Base-by-base conservation (phyloP, 2,329 filamentous ascomycete species). In the Fusarium caatingaense region DNA sequence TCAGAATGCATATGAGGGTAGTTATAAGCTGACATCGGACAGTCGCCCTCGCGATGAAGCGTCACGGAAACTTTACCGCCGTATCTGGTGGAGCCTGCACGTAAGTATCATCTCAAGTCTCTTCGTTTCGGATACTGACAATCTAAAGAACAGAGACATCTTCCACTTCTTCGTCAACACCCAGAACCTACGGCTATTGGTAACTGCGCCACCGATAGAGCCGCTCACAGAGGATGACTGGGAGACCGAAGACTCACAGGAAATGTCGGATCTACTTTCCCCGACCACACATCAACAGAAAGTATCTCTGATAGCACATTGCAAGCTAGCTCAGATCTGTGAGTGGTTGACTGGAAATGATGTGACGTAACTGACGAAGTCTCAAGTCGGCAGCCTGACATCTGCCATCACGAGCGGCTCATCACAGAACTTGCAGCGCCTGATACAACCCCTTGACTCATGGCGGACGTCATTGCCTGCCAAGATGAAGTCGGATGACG, bases 61-160 rank as follows among this genome's bases (percentile, higher is more conserved):
- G 6, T 54, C 47, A 0, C 30, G 47, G 1, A 69, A 55, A 1
- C 4, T 73, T 5, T 68, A 69, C 6, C 27, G 61, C 3, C 42
- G 68, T 4, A 73, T 73, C 1, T 73, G 71, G 71, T 73, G 61
- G 71, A 28, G 48, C 47, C 32, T 73, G 0, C 60, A 73, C 34
- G 70, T 73, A 20, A 34, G 70, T 40, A 18, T 1, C 6, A 2
- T 10, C 3, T 1, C 8, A 4, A 32, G 5, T 8, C 4, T 21
- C 3, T 10, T 4, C 1, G 1, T 8, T 6, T 21, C 8, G 0
- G 9, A 3, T 2, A 1, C 30, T 62, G 5, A 63, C 20, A 2
- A 1, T 3, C 4, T 0, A 0, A 11, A 72, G 69, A 47, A 45
- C 2, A 23, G 47, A 1, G 70, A 73, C 2, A 47, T 67, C 3